Base-by-base conservation (phyloP, 202 grass and related monocot species). In the Setaria italica region DNA sequence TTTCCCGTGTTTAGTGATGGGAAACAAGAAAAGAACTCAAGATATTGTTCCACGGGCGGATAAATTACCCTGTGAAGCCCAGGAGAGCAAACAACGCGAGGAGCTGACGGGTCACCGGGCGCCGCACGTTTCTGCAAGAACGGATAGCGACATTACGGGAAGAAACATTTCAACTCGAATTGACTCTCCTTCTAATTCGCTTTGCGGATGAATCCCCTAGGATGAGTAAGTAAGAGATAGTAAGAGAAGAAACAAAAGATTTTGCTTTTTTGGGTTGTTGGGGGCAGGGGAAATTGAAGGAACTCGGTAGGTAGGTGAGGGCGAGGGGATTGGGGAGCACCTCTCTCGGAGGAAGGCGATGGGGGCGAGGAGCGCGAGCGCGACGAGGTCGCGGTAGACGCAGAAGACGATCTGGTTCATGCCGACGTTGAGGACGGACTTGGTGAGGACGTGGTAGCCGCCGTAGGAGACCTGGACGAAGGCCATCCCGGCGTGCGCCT, bases 391-490 rank as follows among this genome's bases (percentile, higher is more conserved):
- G 20, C 97, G 97, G 88, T 99, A 99, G 89, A 96, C 91, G 78
- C 93, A 92, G 88, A 99, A 99, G 67, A 99, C 93, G 76, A 99
- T 71, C 88, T 94, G 91, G 78, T 96, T 99, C 97, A 99, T 99
- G 76, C 97, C 97, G 62, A 96, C 93, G 82, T 99, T 90, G 86
- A 99, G 93, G 45, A 99, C 93, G 74, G 97, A 96, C 81, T 99
- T 99, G 88, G 97, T 99, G 84, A 99, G 87, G 81, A 99, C 97
- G 65, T 92, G 92, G 93, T 99, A 99, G 50, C 86, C 87, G 65
- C 92, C 93, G 77, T 99, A 94, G 81, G 91, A 77, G 72, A 92
- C 9, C 93, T 96, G 93, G 11, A 84, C 80, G 90, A 92, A 81
- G 70, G 87, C 96, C 96, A 99, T 99, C 49, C 49, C 96, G 39